Evolutionary conservation across 1,284 basidiomycete genomes (phyloP).

Genomic region (Cystobasidium sp.): DNA sequence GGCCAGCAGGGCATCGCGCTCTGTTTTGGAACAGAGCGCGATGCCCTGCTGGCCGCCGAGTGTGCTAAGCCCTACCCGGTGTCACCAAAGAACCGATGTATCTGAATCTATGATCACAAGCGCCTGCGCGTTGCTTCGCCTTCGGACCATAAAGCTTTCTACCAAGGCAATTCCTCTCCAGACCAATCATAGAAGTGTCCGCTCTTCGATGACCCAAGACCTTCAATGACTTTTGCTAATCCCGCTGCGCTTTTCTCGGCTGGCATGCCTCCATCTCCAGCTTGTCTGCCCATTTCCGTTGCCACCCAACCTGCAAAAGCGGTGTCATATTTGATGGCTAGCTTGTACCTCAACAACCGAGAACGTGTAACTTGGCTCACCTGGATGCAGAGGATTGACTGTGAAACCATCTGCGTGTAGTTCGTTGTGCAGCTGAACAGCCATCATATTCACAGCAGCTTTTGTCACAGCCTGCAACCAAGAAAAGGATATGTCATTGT

Average conservation of each 20-base stretch:
- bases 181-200: conserved; percentile 12
- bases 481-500: neutral
- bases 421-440: conserved; percentile 31
- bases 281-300: conserved; percentile 19
- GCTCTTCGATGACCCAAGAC: conserved; percentile 20
- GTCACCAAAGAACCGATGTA: neutral
- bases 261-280: conserved; percentile 21
- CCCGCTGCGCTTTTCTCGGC: conserved; percentile 13
- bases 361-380: too few species aligned
- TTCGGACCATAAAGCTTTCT: neutral
- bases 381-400: conserved; percentile 15
- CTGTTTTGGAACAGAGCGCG: neutral
- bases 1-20: neutral
- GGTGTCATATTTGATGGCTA: too few species aligned
- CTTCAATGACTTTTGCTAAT: conserved; percentile 12
- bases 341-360: too few species aligned
- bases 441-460: conserved; percentile 25
- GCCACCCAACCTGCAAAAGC: conserved; percentile 33
- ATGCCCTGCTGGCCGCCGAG: neutral
- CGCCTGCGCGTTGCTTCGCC: neutral
- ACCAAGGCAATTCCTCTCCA: conserved; percentile 21
- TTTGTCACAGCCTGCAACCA: conserved; percentile 15
- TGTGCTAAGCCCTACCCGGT: neutral
- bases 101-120: neutral
- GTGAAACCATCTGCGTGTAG: conserved; percentile 6